These are phyloP conservation scores for Prinsepia uniflora DNA, from an alignment of 306 rosid genomes.

Conservation along the genomic window DNA sequence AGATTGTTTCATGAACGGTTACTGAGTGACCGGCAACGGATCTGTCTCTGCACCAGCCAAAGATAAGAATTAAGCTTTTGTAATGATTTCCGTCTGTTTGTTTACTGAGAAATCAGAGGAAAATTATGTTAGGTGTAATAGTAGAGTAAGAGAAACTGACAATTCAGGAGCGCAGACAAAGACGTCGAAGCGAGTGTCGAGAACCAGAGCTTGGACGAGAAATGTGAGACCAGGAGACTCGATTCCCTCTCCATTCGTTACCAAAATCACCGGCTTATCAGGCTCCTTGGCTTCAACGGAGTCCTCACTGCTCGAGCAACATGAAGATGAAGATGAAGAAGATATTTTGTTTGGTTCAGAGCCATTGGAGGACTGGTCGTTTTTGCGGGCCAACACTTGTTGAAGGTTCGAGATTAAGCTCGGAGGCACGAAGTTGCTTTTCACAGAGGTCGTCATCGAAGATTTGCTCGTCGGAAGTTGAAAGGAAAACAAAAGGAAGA, in stretches of 20 bases:
- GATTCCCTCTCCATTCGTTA: constrained; percentile 48
- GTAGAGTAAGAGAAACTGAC: constrained; percentile 25
- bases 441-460: too few relatives aligned
- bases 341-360: constrained; percentile 20
- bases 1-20: constrained; percentile 41
- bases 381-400: constrained; percentile 36
- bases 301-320: neutral
- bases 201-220: constrained; percentile 44
- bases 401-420: constrained; percentile 50
- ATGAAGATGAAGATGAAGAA: neutral
- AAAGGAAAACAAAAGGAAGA: neutral
- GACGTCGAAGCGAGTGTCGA: constrained; percentile 32
- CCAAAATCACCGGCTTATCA: constrained; percentile 37
- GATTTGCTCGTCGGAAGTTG: neutral
- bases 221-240: constrained; percentile 43
- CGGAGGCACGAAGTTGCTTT: constrained; percentile 37
- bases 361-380: constrained; percentile 22
- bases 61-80: neutral
- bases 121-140: neutral
- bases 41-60: constrained; percentile 35
- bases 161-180: constrained; percentile 48
- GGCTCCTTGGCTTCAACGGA: constrained; percentile 4
- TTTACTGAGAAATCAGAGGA: neutral
- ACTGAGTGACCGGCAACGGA: constrained; percentile 46
- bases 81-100: neutral